Percentiles rank a stretch among this genome's conserved stretches.
phyloP scores from a whole-genome alignment of 2,329 filamentous ascomycete species.

The Aspergillus novofumigatus region DNA sequence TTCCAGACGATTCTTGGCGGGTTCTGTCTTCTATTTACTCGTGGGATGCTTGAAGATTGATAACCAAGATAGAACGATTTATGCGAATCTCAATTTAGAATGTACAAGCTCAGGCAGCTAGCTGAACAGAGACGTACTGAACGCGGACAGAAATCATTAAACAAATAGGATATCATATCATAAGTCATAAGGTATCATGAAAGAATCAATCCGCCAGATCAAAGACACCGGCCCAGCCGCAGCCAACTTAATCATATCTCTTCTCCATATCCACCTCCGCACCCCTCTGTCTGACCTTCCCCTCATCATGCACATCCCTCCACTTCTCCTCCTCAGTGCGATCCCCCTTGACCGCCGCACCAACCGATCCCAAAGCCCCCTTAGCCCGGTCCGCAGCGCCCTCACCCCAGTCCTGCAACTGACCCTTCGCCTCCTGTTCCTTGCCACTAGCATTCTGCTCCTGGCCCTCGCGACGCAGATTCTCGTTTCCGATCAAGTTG shows the following conservation, averaged over 20 bases:
- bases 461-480: slow-evolving; percentile 68
- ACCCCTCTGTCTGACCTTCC: slow-evolving; percentile 79
- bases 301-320: slow-evolving; percentile 68
- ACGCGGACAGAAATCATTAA: neutral
- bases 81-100: neutral
- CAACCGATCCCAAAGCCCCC: slow-evolving; percentile 66
- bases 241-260: slow-evolving; percentile 24
- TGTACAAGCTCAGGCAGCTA: neutral
- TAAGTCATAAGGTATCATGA: neutral
- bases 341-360: slow-evolving; percentile 71
- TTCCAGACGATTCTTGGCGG: neutral
- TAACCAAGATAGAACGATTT: neutral
- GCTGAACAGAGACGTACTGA: neutral
- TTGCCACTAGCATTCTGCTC: slow-evolving; percentile 78
- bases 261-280: slow-evolving; percentile 78
- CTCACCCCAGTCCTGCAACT: slow-evolving; percentile 67
- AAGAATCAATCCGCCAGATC: neutral
- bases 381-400: slow-evolving; percentile 65
- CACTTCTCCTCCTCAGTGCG: slow-evolving; percentile 60
- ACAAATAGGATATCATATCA: neutral
- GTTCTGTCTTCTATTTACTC: neutral
- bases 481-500: slow-evolving; percentile 68
- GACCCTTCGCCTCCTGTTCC: slow-evolving; percentile 75
- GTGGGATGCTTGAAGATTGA: neutral
- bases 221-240: too few species aligned